Percentiles rank a stretch among this genome's conserved stretches.
Conservation (phyloP, 441 rosid species). For the Pelargonium fulgidum region DNA sequence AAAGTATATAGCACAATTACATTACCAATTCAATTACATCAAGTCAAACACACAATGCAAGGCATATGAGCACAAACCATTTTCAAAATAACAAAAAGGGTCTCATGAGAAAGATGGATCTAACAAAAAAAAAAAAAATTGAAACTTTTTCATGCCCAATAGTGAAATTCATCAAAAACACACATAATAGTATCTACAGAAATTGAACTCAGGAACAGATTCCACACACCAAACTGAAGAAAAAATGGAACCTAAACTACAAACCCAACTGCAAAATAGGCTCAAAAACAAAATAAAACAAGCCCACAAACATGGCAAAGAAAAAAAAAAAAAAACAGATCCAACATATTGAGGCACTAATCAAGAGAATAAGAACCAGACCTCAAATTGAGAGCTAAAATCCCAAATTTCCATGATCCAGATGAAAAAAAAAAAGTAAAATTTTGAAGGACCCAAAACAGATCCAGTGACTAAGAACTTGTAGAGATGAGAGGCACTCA, state of each 20-base stretch:
- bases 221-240: no score
- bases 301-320: background rate
- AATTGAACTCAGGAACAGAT: no score
- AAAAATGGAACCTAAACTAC: background rate
- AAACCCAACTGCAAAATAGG: no score
- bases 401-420: conserved; percentile 21
- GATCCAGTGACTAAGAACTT: conserved; percentile 28
- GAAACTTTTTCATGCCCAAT: no score
- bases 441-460: conserved; percentile 21
- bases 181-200: no score
- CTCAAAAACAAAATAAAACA: background rate
- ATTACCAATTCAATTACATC: conserved; percentile 10
- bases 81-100: background rate
- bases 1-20: conserved; percentile 16
- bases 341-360: conserved; percentile 16
- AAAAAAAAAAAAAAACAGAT: conserved; percentile 10
- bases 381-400: conserved; percentile 13
- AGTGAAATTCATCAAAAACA: no score
- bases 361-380: conserved; percentile 6
- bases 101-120: conserved; percentile 22
- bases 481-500: conserved; percentile 23
- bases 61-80: conserved; percentile 1
- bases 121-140: background rate
- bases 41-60: conserved; percentile 15
- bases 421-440: conserved; percentile 4